A percentile compares a stretch with the other conserved stretches of the same genome.
phyloP scores from a whole-genome alignment of 148 eudicot genomes.

The Polygonum maritimum region DNA sequence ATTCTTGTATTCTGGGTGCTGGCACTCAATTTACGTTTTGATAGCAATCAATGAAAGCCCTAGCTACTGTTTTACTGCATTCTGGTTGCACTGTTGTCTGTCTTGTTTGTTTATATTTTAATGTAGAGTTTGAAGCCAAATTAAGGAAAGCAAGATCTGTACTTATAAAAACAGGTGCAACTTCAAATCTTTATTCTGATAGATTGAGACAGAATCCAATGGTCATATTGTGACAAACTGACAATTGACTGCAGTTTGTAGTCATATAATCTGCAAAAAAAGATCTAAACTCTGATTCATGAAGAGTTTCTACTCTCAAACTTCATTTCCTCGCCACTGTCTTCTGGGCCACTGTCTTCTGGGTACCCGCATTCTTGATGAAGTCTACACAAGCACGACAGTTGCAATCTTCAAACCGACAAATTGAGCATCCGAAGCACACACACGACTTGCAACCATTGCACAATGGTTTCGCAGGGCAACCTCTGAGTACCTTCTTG shows the following conservation, averaged over 20 bases:
- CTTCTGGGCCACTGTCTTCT: background rate
- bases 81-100: background rate
- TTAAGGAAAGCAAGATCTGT: background rate
- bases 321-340: background rate
- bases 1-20: background rate
- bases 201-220: background rate
- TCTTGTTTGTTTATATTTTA: background rate
- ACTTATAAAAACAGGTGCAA: background rate
- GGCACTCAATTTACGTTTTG: background rate
- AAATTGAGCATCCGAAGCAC: constrained; percentile 24
- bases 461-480: constrained; percentile 13
- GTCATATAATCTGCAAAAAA: background rate
- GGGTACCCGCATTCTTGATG: background rate
- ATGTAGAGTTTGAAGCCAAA: background rate
- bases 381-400: constrained; percentile 22
- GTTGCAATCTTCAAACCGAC: constrained; percentile 26
- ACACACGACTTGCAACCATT: constrained; percentile 26
- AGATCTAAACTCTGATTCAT: background rate
- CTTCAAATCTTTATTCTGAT: background rate
- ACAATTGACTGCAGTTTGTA: background rate
- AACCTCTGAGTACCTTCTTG: constrained; percentile 12
- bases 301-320: background rate
- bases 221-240: background rate
- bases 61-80: background rate
- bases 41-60: background rate